Percentiles rank a stretch among this genome's conserved stretches.
Conservation (phyloP, 73 alveolate species). For the Paramecium pentaurelia region DNA sequence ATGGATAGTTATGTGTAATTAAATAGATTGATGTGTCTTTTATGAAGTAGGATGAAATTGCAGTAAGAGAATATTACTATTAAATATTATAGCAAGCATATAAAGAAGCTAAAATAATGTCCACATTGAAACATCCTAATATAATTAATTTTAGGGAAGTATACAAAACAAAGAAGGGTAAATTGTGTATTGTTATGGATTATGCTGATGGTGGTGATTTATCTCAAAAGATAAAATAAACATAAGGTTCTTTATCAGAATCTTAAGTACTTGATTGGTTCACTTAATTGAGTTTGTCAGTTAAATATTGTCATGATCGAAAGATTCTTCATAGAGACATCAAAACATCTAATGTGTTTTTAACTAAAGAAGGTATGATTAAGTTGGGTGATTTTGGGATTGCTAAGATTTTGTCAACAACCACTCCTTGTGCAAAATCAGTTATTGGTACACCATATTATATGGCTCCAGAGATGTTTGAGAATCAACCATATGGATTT, state of each 20-base stretch:
- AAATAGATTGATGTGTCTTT: slow-evolving; percentile 67
- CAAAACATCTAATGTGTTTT: slow-evolving; percentile 90
- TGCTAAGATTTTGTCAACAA: slow-evolving; percentile 86
- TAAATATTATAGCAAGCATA: slow-evolving; percentile 63
- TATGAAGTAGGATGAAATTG: slow-evolving; percentile 60
- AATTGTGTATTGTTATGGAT: slow-evolving; percentile 79
- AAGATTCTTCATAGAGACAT: slow-evolving; percentile 95
- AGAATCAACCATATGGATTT: slow-evolving; percentile 80
- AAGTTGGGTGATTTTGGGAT: slow-evolving; percentile 98
- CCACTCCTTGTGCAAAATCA: slow-evolving; percentile 86
- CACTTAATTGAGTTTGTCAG: slow-evolving; percentile 73
- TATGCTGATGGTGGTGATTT: slow-evolving; percentile 85
- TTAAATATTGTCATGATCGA: slow-evolving; percentile 88
- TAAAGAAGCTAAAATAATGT: slow-evolving; percentile 74
- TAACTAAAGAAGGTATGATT: slow-evolving; percentile 91
- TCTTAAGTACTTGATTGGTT: slow-evolving; percentile 82
- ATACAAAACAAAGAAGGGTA: slow-evolving; percentile 77
- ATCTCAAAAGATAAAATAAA: slow-evolving; percentile 60
- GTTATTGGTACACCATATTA: slow-evolving; percentile 97
- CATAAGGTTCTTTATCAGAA: slow-evolving; percentile 73
- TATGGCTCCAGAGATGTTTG: slow-evolving; percentile 93
- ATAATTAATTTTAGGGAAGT: slow-evolving; percentile 84
- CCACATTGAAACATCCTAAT: slow-evolving; percentile 84
- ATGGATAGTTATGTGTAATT: slow-evolving; percentile 65
- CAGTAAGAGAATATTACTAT: background rate